These are phyloP conservation scores for Diaporthe vexans DNA, from an alignment of 2,329 filamentous ascomycete species.

Conservation along the genomic window DNA sequence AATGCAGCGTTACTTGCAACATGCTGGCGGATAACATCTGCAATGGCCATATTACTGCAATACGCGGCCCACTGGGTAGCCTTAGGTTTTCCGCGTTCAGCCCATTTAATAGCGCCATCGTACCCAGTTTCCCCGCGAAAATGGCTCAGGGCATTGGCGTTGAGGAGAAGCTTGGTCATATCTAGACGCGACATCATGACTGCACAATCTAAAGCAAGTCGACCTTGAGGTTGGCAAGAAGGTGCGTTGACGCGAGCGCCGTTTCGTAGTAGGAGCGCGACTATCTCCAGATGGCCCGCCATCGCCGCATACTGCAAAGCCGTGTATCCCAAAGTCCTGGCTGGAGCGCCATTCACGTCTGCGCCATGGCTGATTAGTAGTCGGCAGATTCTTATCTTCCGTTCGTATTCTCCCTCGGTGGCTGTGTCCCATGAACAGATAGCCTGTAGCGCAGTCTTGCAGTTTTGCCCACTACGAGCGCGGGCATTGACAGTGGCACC, in stretches of 20 bases:
- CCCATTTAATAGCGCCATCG: background rate
- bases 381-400: background rate
- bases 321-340: accelerated
- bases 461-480: background rate
- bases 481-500: background rate
- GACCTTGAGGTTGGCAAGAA: accelerated
- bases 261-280: background rate
- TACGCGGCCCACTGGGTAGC: too few relatives aligned
- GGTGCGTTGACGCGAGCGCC: background rate
- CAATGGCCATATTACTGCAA: too few relatives aligned
- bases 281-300: background rate
- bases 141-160: background rate
- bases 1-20: background rate
- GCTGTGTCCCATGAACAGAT: background rate
- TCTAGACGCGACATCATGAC: background rate
- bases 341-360: background rate
- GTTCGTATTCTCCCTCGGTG: background rate
- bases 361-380: background rate
- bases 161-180: background rate
- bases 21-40: background rate
- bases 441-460: background rate
- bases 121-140: background rate
- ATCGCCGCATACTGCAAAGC: background rate
- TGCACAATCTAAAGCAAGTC: background rate
- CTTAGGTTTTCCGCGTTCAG: too few relatives aligned